phyloP scores from a whole-genome alignment of 2,329 filamentous ascomycete species.

The Ascochyta rabiei region DNA sequence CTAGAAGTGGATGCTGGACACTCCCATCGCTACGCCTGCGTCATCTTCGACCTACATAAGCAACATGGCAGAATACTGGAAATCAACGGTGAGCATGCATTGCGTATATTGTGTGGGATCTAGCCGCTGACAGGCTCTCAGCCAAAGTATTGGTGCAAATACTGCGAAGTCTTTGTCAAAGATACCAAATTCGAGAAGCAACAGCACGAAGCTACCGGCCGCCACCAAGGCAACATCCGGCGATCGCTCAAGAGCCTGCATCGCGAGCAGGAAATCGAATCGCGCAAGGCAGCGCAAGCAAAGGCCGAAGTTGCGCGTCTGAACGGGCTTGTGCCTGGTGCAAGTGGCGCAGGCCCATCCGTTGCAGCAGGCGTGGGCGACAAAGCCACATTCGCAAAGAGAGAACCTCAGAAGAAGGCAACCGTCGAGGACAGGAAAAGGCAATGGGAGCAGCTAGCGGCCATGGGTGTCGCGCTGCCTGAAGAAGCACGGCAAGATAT shows the following conservation, averaged over 20 bases:
- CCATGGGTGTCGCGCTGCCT: conserved; percentile 84
- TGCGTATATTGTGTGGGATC: not conserved
- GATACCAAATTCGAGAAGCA: conserved; percentile 89
- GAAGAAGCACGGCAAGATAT: conserved; percentile 78
- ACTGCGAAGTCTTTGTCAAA: conserved; percentile 87
- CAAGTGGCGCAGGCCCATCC: conserved; percentile 37
- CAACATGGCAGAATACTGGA: conserved; percentile 96
- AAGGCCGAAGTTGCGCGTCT: conserved; percentile 85
- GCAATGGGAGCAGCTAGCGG: conserved; percentile 86
- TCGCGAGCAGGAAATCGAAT: conserved; percentile 78
- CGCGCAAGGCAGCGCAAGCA: conserved; percentile 80
- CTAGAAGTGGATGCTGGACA: too few species aligned
- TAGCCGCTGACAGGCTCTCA: conserved; percentile 35
- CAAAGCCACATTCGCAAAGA: conserved; percentile 36
- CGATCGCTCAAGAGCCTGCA: conserved; percentile 89
- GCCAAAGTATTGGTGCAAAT: conserved; percentile 97
- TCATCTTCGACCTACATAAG: conserved; percentile 7
- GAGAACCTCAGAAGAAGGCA: conserved; percentile 51
- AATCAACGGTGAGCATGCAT: conserved; percentile 72
- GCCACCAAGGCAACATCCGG: conserved; percentile 85
- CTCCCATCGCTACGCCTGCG: not conserved
- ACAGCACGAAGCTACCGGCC: conserved; percentile 86
- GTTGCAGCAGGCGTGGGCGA: conserved; percentile 38
- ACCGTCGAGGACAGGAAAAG: conserved; percentile 73
- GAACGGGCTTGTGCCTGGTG: conserved; percentile 72